Percentiles rank a stretch among this genome's conserved stretches.
Conservation (phyloP, 2,329 filamentous ascomycete species). For the Microdochium nivale region DNA sequence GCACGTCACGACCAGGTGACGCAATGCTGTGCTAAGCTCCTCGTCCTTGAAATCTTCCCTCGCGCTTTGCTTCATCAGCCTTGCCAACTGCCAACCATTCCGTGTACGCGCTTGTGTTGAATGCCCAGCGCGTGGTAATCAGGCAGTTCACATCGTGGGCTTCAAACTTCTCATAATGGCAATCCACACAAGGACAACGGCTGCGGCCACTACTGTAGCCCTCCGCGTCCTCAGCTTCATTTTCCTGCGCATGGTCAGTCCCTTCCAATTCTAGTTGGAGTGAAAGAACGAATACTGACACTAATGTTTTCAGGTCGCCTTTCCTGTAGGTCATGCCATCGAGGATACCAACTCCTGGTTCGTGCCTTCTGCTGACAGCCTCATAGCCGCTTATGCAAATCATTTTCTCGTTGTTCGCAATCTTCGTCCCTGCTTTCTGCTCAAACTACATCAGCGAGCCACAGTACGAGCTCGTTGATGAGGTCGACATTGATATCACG, state of each 20-base stretch:
- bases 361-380: conserved; percentile 2
- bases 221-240: neutral
- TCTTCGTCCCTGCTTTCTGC: conserved; percentile 59
- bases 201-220: neutral
- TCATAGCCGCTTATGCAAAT: conserved; percentile 19
- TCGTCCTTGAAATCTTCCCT: neutral
- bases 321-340: conserved; percentile 18
- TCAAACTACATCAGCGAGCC: conserved; percentile 47
- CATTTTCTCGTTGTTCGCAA: conserved; percentile 52
- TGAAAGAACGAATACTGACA: too few relatives aligned
- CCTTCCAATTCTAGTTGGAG: too few relatives aligned
- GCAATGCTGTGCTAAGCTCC: neutral
- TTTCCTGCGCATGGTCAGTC: neutral
- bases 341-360: neutral
- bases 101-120: neutral
- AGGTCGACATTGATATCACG: conserved; percentile 47
- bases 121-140: neutral
- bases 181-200: neutral
- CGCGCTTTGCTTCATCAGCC: neutral
- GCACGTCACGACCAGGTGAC: neutral
- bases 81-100: neutral
- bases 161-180: neutral
- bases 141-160: neutral
- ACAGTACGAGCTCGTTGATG: conserved; percentile 49
- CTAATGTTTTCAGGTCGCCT: conserved; percentile 10